Evolutionary conservation across 1,284 basidiomycete genomes (phyloP).

Genomic region (Boletus semigastroideus): DNA sequence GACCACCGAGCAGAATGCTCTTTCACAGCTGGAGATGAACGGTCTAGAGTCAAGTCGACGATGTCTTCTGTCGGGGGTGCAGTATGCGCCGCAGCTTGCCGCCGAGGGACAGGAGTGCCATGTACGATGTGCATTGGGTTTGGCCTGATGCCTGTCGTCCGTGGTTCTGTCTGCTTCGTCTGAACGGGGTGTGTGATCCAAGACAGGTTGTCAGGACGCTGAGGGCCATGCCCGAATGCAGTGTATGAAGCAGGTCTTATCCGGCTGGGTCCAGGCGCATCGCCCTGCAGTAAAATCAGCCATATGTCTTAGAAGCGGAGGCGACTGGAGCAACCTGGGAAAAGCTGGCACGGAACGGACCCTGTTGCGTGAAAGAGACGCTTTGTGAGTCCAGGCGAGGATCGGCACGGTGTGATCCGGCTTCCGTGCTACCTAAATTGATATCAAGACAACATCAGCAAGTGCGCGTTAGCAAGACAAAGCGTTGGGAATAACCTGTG

Average conservation of each 20-base stretch:
- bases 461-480: neutral
- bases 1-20: conserved; percentile 17
- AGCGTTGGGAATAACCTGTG: conserved; percentile 12
- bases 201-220: neutral
- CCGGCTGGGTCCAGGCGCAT: conserved; percentile 7
- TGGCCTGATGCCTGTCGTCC: neutral
- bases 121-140: neutral
- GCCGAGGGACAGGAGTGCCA: neutral
- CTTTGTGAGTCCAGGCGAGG: neutral
- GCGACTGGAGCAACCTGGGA: conserved; percentile 10
- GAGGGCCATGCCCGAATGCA: neutral
- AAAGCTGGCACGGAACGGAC: neutral
- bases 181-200: neutral
- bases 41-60: conserved; percentile 12
- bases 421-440: neutral
- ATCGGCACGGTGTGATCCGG: neutral
- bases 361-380: neutral
- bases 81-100: neutral
- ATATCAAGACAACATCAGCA: conserved; percentile 1
- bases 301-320: neutral
- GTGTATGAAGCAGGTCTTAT: neutral
- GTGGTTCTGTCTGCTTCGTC: neutral
- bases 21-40: neutral
- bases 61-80: neutral
- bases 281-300: conserved; percentile 16